Percentiles rank a stretch among this genome's conserved stretches.
Evolutionary conservation across 768 basidiomycete genomes (phyloP).

Genomic region (Xerocomellus chrysenteron): DNA sequence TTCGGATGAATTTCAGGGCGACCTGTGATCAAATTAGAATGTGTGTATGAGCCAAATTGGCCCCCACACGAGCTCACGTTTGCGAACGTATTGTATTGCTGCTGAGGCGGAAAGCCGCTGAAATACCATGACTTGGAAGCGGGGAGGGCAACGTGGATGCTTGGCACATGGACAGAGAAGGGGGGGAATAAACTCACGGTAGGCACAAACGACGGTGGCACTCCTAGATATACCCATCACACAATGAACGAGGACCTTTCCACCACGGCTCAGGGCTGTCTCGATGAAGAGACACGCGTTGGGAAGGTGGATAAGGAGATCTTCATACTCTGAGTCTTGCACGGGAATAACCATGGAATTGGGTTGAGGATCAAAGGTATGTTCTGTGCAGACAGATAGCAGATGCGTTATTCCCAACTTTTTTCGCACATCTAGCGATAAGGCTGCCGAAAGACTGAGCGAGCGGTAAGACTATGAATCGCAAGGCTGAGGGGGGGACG

Average conservation of each 20-base stretch:
- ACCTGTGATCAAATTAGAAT: constrained; percentile 25
- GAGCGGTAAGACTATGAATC: neutral
- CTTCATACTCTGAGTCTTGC: constrained; percentile 49
- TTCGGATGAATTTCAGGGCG: constrained; percentile 41
- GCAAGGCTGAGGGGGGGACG: neutral
- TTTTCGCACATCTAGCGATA: constrained; percentile 30
- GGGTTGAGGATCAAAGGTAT: constrained; percentile 39
- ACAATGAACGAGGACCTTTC: constrained; percentile 69
- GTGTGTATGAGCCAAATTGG: constrained; percentile 10
- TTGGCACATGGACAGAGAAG: constrained; percentile 1
- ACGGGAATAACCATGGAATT: constrained; percentile 37
- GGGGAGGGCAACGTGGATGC: neutral
- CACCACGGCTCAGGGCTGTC: constrained; percentile 48
- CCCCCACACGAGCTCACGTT: constrained; percentile 37
- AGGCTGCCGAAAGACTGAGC: constrained; percentile 32
- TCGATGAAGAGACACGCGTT: constrained; percentile 61
- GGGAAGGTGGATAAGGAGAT: constrained; percentile 66
- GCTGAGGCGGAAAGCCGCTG: constrained; percentile 39
- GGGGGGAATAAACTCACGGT: constrained; percentile 38
- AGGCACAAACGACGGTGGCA: constrained; percentile 57
- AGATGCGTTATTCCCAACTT: constrained; percentile 52
- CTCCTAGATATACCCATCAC: constrained; percentile 73
- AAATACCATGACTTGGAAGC: constrained; percentile 49
- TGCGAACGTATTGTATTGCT: constrained; percentile 50
- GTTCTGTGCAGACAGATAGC: constrained; percentile 59